A percentile compares a stretch with the other conserved stretches of the same genome.
phyloP scores from a whole-genome alignment of 768 basidiomycete species.

The Cystobasidium ongulense region DNA sequence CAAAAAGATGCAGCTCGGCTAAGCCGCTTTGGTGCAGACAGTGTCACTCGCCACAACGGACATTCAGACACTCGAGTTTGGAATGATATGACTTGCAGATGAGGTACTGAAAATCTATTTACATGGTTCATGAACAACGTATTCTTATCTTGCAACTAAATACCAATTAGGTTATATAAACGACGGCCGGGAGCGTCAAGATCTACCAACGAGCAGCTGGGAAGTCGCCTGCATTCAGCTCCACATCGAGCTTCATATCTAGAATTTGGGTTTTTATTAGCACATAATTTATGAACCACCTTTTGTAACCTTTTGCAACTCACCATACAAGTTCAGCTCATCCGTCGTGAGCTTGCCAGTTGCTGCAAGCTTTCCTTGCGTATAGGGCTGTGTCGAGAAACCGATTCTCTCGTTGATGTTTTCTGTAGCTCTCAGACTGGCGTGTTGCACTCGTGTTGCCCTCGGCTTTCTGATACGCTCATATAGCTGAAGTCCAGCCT shows the following conservation, averaged over 20 bases:
- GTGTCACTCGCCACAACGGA: too few species aligned
- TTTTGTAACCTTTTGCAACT: background rate
- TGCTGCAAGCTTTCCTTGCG: slow-evolving; percentile 15
- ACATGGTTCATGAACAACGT: background rate
- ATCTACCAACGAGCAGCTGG: background rate
- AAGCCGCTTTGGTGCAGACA: too few species aligned
- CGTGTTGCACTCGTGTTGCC: slow-evolving; percentile 37
- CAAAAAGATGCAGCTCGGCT: background rate
- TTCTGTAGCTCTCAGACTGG: slow-evolving; percentile 35
- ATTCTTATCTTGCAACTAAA: too few species aligned
- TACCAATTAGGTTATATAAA: too few species aligned
- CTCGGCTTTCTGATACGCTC: slow-evolving; percentile 38
- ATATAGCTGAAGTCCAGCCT: slow-evolving; percentile 37
- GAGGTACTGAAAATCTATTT: background rate
- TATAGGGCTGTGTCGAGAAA: slow-evolving; percentile 33
- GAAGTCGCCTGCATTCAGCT: slow-evolving; percentile 21
- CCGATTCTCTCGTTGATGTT: slow-evolving; percentile 42
- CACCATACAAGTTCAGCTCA: slow-evolving; percentile 22
- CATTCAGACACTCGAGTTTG: too few species aligned
- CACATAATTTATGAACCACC: background rate
- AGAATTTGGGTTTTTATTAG: background rate
- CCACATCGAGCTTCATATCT: slow-evolving; percentile 26
- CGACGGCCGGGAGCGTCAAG: too few species aligned
- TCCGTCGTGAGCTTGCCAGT: slow-evolving; percentile 20
- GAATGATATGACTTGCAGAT: too few species aligned